Base-by-base conservation (phyloP, 148 eudicot genomes). In the Tetragonia tetragonoides region DNA sequence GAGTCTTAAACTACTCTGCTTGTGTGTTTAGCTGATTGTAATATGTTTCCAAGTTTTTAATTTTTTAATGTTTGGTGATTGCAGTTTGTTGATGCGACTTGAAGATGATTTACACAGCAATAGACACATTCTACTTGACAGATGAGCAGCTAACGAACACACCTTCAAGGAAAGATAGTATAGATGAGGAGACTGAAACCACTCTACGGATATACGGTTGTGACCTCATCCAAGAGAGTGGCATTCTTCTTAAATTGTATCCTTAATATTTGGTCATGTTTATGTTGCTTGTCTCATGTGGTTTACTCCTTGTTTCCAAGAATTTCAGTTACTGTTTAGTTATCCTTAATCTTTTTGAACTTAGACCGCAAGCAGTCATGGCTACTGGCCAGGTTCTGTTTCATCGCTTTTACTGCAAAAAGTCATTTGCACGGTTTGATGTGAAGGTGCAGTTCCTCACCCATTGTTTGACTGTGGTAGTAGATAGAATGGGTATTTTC, bases 301-400 rank as follows among this genome's bases (percentile, higher is more conserved):
- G 16, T 3, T 57, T 75, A 56, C 2, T 23, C 37, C 6, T 8
- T n/a, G 0, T 57, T 44, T 5, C 4, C 6, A 14, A 21, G 10
- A 39, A n/a, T 21, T 28, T 56, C 7, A 24, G 51, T 23, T 46
- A 10, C 66, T 72, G 41, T 74, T 57, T 39, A 53, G 68, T 47
- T 73, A 54, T 79, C 90, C 88, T 89, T 88, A 79, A 85, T 79
- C 72, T 12, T 44, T 17, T 37, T 66, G 18, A 70, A 18, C 72
- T 28, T 85, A 92, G 97, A 84, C 96, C 97, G 68, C 97, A 95
- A 84, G 96, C 94, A 37, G 94, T 91, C 76, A 95, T 95, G 99
- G 99, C 99, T 1, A 93, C 97, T 60, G 97, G 97, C 17, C 99
- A 95, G 85, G 99, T 95, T 78, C 76, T 95, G 46, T 91, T 95